Evolutionary conservation across 2,329 filamentous ascomycete species (phyloP), one percentile per base, ranked within the genome.

Genomic region (Immersiporthe knoxdaviesiana): DNA sequence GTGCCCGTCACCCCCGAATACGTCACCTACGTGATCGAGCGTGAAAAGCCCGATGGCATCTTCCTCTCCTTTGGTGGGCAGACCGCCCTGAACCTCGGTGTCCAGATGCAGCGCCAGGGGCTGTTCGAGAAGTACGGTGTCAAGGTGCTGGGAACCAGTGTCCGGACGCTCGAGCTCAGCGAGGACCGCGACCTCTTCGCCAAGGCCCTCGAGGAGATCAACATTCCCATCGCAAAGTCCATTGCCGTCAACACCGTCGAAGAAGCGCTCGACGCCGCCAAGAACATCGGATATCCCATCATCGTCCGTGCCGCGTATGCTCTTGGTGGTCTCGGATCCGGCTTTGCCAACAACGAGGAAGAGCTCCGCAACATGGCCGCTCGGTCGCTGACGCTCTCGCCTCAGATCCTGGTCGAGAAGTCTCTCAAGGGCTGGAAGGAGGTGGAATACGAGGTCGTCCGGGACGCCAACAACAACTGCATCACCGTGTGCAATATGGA

Each of bases 401-500:
- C 96, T 63, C 96, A 99, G 81, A 97, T 99, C 76, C 83, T 99
- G 78, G 94, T 99, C 70, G 96, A 99, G 85, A 98, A 98, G 84
- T 97, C 94, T 65, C 89, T 99, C 75, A 98, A 97, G 86, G 96
- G 96, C 80, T 99, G 96, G 96, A 99, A 99, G 81, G 96, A 99
- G 81, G 97, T 98, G 72, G 96, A 99, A 81, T 99, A 98, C 78
- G 96, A 99, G 81, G 96, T 98, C 72, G 96, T 99, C 54, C 91
- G 96, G 76, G 96, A 98, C 84, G 92, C 90, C 68, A 90, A 93
- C 75, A 94, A 99, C 83, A 98, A 98, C 86, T 99, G 96, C 79
- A 98, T 99, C 79, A 99, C 96, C 8, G 96, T 99, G 72, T 99
- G 96, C 81, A 99, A 99, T 84, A 98, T 99, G 96, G 96, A 99